A percentile compares a stretch with the other conserved stretches of the same genome.
These are phyloP conservation scores for Aspergillus melleus DNA, from an alignment of 2,329 filamentous ascomycete genomes.

Conservation along the genomic window DNA sequence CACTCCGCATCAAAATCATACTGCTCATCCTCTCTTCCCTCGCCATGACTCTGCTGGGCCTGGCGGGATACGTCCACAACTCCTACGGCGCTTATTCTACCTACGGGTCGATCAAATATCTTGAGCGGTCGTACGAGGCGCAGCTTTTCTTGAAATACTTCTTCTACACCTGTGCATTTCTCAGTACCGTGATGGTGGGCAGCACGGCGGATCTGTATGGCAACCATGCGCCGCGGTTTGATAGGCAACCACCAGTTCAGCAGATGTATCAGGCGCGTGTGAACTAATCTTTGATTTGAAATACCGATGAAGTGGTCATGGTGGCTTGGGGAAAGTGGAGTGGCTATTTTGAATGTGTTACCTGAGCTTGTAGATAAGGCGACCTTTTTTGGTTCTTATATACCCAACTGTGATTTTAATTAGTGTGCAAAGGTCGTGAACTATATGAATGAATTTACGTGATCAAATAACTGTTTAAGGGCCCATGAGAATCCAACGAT, in stretches of 20 bases:
- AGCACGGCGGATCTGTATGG: background rate
- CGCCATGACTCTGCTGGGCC: slow-evolving; percentile 4
- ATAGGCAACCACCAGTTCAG: background rate
- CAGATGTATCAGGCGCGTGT: background rate
- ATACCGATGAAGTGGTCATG: background rate
- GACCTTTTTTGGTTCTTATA: background rate
- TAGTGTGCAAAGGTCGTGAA: too few species aligned
- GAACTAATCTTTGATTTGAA: background rate
- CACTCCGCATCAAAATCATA: background rate
- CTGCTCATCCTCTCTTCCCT: slow-evolving; percentile 8
- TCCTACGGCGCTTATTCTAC: background rate
- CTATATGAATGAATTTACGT: too few species aligned
- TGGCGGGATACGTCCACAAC: slow-evolving; percentile 7
- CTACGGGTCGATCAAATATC: background rate
- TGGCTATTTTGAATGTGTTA: background rate
- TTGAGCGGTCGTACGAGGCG: slow-evolving; percentile 2
- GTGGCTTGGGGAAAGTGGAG: background rate
- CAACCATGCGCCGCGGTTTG: background rate
- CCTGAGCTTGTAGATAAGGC: too few species aligned
- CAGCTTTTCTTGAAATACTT: slow-evolving; percentile 8
- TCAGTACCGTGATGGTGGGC: slow-evolving; percentile 9
- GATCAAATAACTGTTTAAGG: too few species aligned
- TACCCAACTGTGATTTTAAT: background rate
- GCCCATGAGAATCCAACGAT: too few species aligned
- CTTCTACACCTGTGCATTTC: slow-evolving; percentile 12